These are phyloP conservation scores for Harrya chromipes DNA, from an alignment of 768 basidiomycete species.

Conservation along the genomic window DNA sequence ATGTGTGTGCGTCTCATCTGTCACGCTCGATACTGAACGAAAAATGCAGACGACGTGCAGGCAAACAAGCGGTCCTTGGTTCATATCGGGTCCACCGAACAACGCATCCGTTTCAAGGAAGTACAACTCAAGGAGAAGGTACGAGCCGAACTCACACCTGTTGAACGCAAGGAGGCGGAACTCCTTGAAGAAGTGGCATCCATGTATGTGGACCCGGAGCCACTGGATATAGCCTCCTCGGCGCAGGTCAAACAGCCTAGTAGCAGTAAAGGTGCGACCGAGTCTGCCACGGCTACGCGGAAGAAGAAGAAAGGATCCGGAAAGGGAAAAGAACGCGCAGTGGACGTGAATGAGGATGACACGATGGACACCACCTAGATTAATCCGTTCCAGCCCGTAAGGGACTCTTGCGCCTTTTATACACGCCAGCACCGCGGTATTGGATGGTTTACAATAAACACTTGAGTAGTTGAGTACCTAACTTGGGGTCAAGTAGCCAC, in stretches of 20 bases:
- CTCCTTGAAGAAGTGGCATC: slow-evolving; percentile 19
- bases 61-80: slow-evolving; percentile 48
- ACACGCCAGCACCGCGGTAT: too few species aligned
- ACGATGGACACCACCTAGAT: slow-evolving; percentile 17
- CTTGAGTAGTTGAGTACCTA: too few species aligned
- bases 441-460: too few species aligned
- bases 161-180: slow-evolving; percentile 5
- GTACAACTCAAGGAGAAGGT: slow-evolving; percentile 50
- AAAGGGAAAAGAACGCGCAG: slow-evolving; percentile 28
- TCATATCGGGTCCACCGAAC: slow-evolving; percentile 60
- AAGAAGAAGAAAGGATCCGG: slow-evolving; percentile 15
- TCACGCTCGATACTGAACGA: neutral
- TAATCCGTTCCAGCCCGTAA: too few species aligned
- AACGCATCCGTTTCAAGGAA: slow-evolving; percentile 71
- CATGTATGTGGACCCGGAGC: slow-evolving; percentile 19
- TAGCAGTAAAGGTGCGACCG: neutral
- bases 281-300: slow-evolving; percentile 1
- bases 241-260: neutral
- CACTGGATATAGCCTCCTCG: neutral
- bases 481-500: slow-evolving; percentile 25
- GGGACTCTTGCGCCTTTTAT: too few species aligned
- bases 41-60: slow-evolving; percentile 40
- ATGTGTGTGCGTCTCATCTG: slow-evolving; percentile 35
- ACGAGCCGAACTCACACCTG: slow-evolving; percentile 25
- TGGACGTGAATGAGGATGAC: slow-evolving; percentile 17